Percentiles rank a stretch among this genome's conserved stretches.
phyloP scores from a whole-genome alignment of 352 stramenopile species.

The Phytophthora capsici region DNA sequence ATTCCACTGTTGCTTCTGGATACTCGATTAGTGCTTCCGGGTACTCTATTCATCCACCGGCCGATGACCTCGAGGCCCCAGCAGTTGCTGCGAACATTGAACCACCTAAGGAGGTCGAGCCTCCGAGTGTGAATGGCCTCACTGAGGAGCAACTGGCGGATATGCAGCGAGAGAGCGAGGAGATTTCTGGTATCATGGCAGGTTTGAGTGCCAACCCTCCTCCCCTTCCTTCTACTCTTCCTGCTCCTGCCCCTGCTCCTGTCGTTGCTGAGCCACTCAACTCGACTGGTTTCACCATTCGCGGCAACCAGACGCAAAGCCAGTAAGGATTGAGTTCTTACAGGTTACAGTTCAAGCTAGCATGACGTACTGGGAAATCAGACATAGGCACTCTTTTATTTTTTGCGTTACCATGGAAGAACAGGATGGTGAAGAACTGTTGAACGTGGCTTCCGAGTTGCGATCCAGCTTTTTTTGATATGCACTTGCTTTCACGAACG shows the following conservation, averaged over 20 bases:
- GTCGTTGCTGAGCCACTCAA: conserved; percentile 6
- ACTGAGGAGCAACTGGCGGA: conserved; percentile 21
- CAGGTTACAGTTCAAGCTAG: conserved; percentile 3
- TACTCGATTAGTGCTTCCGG: conserved; percentile 30
- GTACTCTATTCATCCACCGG: conserved; percentile 35
- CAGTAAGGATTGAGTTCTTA: conserved; percentile 19
- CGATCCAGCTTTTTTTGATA: too few relatives aligned
- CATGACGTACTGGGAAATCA: neutral
- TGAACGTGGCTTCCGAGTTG: neutral
- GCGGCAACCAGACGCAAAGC: conserved; percentile 27
- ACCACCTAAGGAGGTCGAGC: conserved; percentile 11
- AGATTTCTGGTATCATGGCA: conserved; percentile 38
- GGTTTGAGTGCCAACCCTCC: conserved; percentile 20
- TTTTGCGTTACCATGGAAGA: conserved; percentile 17
- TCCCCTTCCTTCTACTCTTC: neutral
- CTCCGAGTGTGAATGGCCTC: neutral
- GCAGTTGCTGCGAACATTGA: conserved; percentile 28
- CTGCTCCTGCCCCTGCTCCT: neutral
- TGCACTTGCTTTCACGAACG: conserved; percentile 5
- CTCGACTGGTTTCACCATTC: conserved; percentile 36
- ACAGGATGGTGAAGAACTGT: neutral
- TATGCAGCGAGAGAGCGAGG: conserved; percentile 28
- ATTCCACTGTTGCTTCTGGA: conserved; percentile 18
- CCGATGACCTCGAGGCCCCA: conserved; percentile 35
- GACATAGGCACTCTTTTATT: too few relatives aligned